These are phyloP conservation scores for Podospora comata DNA, from an alignment of 495 filamentous ascomycete genomes.

Conservation along the genomic window DNA sequence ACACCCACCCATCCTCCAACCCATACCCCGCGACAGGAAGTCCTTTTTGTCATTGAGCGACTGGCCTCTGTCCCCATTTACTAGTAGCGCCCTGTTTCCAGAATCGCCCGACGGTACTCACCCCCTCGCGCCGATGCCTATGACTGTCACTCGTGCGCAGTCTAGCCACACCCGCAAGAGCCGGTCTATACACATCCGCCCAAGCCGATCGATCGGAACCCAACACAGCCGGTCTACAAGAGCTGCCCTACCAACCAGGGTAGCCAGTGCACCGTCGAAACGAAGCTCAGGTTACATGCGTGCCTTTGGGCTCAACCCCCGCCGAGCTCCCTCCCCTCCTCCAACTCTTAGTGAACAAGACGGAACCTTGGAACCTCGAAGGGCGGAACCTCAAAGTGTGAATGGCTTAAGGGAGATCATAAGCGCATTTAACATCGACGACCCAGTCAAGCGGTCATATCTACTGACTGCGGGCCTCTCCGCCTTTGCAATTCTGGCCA, in stretches of 20 bases:
- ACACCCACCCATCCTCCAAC: slow-evolving; percentile 28
- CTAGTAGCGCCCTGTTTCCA: slow-evolving; percentile 3
- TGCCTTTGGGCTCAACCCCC: neutral
- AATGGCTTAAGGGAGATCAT: neutral
- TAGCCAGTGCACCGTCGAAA: neutral
- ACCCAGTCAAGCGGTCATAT: slow-evolving; percentile 64
- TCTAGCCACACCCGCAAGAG: neutral
- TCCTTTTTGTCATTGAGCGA: slow-evolving; percentile 2
- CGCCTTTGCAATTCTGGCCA: slow-evolving; percentile 67
- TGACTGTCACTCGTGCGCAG: neutral
- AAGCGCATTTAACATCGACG: slow-evolving; percentile 33
- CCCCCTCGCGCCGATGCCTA: neutral
- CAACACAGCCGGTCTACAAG: neutral
- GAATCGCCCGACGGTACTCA: neutral
- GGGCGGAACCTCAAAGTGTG: no score
- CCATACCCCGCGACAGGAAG: neutral
- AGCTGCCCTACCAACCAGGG: neutral
- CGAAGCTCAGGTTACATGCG: neutral
- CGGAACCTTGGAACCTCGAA: neutral
- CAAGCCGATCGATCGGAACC: neutral
- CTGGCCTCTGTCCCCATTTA: slow-evolving; percentile 14
- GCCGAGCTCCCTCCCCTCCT: neutral
- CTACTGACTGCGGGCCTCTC: slow-evolving; percentile 71
- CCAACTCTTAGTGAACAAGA: neutral
- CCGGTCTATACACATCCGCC: neutral